phyloP scores from a whole-genome alignment of 805 yeast species.

The Zygosaccharomyces bailii region DNA sequence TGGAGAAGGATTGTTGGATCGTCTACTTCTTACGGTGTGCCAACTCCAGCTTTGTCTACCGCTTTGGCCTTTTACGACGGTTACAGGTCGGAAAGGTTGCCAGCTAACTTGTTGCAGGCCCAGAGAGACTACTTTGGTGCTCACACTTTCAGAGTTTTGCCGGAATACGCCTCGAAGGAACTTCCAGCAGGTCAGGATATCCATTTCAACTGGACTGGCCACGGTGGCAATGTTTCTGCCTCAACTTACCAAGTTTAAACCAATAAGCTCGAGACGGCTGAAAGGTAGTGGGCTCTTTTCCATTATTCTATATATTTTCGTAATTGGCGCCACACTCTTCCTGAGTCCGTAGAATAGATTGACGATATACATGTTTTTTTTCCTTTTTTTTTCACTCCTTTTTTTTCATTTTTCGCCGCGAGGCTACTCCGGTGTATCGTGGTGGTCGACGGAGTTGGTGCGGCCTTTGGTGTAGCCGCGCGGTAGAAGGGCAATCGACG shows the following conservation, averaged over 20 bases:
- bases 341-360: no score
- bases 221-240: slow-evolving; percentile 97
- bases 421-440: neutral
- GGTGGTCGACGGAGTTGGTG: neutral
- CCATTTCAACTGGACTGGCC: slow-evolving; percentile 99
- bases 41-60: slow-evolving; percentile 96
- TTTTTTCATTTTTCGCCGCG: slow-evolving; percentile 1
- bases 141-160: slow-evolving; percentile 94
- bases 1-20: slow-evolving; percentile 88
- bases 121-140: slow-evolving; percentile 99
- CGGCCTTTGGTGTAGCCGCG: no score
- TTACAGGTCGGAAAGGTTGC: slow-evolving; percentile 91
- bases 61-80: slow-evolving; percentile 98
- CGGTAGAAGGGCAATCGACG: no score
- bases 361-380: slow-evolving; percentile 5
- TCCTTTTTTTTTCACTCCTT: no score
- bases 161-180: slow-evolving; percentile 71
- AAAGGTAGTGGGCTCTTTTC: no score
- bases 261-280: neutral
- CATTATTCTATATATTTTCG: no score
- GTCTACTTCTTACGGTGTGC: slow-evolving; percentile 84
- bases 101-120: slow-evolving; percentile 98
- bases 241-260: slow-evolving; percentile 85
- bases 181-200: slow-evolving; percentile 79
- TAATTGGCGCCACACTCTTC: no score